These are phyloP conservation scores for Annona squamosa DNA, from an alignment of 164 flowering plant genomes.

Conservation along the genomic window DNA sequence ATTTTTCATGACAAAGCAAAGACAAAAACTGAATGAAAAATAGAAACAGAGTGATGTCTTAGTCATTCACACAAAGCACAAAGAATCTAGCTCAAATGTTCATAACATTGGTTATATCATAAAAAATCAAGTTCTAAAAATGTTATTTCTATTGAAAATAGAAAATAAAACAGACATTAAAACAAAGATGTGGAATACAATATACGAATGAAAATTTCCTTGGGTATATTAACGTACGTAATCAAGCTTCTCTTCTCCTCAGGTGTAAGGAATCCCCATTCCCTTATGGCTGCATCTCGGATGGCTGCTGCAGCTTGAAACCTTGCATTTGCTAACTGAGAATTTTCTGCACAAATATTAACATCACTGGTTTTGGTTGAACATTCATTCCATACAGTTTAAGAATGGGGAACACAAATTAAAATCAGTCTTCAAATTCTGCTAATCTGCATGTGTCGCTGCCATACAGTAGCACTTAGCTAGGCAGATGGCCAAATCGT, in stretches of 20 bases:
- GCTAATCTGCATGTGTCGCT: not conserved
- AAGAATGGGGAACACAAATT: not conserved
- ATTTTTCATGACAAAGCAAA: conserved; percentile 62
- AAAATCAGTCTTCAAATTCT: too few species aligned
- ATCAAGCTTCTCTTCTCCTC: conserved; percentile 64
- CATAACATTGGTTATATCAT: not conserved
- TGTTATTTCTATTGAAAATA: not conserved
- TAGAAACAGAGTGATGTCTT: not conserved
- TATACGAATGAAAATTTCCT: not conserved
- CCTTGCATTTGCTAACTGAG: conserved; percentile 78
- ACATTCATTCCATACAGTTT: not conserved
- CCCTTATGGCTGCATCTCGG: conserved; percentile 79
- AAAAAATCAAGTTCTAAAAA: not conserved
- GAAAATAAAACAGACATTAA: not conserved
- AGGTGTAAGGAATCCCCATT: conserved; percentile 70
- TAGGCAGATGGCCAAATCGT: not conserved
- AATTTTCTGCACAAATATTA: conserved; percentile 55
- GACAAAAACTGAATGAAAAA: conserved; percentile 57
- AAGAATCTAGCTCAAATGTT: not conserved
- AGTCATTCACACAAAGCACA: not conserved
- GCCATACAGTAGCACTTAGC: not conserved
- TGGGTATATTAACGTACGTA: conserved; percentile 31
- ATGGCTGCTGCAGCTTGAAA: conserved; percentile 95
- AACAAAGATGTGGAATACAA: not conserved
- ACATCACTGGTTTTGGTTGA: conserved; percentile 5